phyloP scores from a whole-genome alignment of 2,329 filamentous ascomycete genomes.

The Paecilomyces sp. region DNA sequence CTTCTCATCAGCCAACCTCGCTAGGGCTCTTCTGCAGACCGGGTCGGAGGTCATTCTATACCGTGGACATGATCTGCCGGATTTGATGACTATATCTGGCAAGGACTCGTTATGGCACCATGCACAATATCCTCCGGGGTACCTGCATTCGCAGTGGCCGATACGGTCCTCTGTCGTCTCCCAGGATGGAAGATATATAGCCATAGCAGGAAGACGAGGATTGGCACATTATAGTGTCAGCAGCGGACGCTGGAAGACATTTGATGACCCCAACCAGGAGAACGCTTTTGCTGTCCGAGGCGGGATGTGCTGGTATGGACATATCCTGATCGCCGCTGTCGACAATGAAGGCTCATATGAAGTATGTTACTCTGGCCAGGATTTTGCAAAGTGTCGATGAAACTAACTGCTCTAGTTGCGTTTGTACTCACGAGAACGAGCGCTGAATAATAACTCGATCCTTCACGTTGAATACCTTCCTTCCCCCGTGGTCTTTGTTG shows the following conservation, averaged over 20 bases:
- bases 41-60: slow-evolving; percentile 87
- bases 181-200: slow-evolving; percentile 85
- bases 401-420: slow-evolving; percentile 50
- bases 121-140: slow-evolving; percentile 73
- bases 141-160: slow-evolving; percentile 89
- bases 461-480: slow-evolving; percentile 72
- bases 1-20: slow-evolving; percentile 85
- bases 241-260: slow-evolving; percentile 93
- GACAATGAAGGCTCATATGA: slow-evolving; percentile 77
- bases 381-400: background rate
- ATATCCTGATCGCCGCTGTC: slow-evolving; percentile 88
- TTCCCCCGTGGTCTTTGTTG: slow-evolving; percentile 81
- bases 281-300: slow-evolving; percentile 88
- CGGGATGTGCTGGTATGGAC: slow-evolving; percentile 98
- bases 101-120: slow-evolving; percentile 95
- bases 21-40: slow-evolving; percentile 81
- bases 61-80: slow-evolving; percentile 82
- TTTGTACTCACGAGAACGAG: slow-evolving; percentile 82
- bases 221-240: slow-evolving; percentile 93
- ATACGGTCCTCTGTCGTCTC: slow-evolving; percentile 83
- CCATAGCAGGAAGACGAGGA: slow-evolving; percentile 87
- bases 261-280: slow-evolving; percentile 71
- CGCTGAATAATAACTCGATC: slow-evolving; percentile 64
- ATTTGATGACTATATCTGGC: slow-evolving; percentile 83
- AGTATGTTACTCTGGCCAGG: slow-evolving; percentile 28